phyloP scores from a whole-genome alignment of 352 stramenopile species.

The Globisporangium okanoganense region DNA sequence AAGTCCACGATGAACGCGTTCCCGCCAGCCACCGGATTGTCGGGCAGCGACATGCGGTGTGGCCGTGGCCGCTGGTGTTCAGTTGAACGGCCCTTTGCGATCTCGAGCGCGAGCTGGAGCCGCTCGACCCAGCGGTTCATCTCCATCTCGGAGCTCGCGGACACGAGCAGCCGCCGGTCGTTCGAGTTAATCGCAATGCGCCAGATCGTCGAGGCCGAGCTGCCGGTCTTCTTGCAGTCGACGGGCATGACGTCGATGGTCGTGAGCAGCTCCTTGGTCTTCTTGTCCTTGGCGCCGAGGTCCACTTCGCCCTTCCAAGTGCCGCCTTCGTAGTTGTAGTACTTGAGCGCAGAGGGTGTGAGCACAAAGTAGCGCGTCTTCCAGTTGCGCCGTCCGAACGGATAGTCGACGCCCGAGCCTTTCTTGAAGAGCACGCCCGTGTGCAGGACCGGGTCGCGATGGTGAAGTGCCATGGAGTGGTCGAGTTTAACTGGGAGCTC shows the following conservation, averaged over 20 bases:
- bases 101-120: slow-evolving; percentile 26
- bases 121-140: slow-evolving; percentile 48
- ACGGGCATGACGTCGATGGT: slow-evolving; percentile 42
- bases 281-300: slow-evolving; percentile 15
- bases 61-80: not conserved
- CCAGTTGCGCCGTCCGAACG: slow-evolving; percentile 47
- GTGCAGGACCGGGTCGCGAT: slow-evolving; percentile 15
- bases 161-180: slow-evolving; percentile 30
- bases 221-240: slow-evolving; percentile 42
- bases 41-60: slow-evolving; percentile 1
- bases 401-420: slow-evolving; percentile 30
- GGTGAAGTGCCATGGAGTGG: not conserved
- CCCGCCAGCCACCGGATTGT: not conserved
- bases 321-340: slow-evolving; percentile 33
- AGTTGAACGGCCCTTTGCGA: slow-evolving; percentile 9
- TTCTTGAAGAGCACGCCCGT: slow-evolving; percentile 50
- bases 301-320: slow-evolving; percentile 32
- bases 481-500: not conserved
- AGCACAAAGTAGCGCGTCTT: slow-evolving; percentile 53
- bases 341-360: slow-evolving; percentile 25
- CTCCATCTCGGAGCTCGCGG: slow-evolving; percentile 33
- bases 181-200: slow-evolving; percentile 37
- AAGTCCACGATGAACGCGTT: slow-evolving; percentile 7
- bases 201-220: slow-evolving; percentile 44
- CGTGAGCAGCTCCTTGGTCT: not conserved